These are phyloP conservation scores for Oryza nivara DNA, from an alignment of 176 grass and related monocot species.

Conservation along the genomic window DNA sequence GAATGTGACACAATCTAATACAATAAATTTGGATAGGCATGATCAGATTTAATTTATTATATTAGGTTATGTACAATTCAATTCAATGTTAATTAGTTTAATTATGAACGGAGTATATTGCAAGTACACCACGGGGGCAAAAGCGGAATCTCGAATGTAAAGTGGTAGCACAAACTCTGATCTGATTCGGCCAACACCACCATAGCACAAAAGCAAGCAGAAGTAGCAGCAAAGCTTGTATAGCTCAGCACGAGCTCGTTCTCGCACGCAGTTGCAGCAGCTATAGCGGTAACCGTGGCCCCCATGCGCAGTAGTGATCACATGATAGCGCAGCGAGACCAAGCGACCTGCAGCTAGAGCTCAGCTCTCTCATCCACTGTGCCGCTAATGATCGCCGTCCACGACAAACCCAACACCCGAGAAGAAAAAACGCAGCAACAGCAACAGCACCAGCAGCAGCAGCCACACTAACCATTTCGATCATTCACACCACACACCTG, in stretches of 20 bases:
- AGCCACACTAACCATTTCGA: not conserved
- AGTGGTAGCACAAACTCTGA: not conserved
- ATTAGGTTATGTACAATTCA: too few species aligned
- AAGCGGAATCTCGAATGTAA: not conserved
- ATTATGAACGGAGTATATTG: not conserved
- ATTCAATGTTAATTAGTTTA: too few species aligned
- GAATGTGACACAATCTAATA: too few species aligned
- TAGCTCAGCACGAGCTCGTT: not conserved
- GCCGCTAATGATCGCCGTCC: slow-evolving; percentile 47
- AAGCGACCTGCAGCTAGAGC: too few species aligned
- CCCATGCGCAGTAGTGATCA: slow-evolving; percentile 15
- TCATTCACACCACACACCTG: slow-evolving; percentile 7
- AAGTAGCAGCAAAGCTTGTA: not conserved
- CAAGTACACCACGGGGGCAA: not conserved
- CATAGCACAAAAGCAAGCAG: not conserved
- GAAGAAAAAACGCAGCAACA: slow-evolving; percentile 19
- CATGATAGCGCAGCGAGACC: slow-evolving; percentile 22
- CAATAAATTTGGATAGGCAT: too few species aligned
- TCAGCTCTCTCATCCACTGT: not conserved
- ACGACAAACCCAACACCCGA: slow-evolving; percentile 46
- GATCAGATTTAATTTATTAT: too few species aligned
- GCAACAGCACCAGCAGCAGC: not conserved
- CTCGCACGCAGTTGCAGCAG: too few species aligned
- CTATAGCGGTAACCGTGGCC: not conserved
- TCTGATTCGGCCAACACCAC: not conserved